Evolutionary conservation across 2,329 filamentous ascomycete genomes (phyloP).

Genomic region (Colletotrichum sidae): DNA sequence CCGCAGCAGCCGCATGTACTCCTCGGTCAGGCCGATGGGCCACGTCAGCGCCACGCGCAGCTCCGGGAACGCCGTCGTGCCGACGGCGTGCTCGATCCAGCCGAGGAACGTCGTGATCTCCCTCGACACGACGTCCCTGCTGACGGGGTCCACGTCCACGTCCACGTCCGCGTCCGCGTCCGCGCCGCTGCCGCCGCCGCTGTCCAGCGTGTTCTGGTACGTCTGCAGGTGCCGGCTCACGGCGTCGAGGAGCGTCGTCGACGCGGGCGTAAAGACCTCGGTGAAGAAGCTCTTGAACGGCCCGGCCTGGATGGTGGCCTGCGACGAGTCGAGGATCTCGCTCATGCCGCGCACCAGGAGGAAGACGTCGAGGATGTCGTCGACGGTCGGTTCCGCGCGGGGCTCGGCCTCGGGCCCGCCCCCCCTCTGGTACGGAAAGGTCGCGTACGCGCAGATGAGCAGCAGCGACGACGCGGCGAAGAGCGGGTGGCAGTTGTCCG

Average conservation of each 20-base stretch:
- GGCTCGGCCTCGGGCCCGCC: neutral
- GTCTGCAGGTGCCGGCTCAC: constrained; percentile 8
- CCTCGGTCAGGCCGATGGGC: constrained; percentile 41
- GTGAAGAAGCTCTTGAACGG: constrained; percentile 41
- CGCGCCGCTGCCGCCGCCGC: neutral
- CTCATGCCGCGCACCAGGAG: constrained; percentile 46
- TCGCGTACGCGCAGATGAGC: constrained; percentile 46
- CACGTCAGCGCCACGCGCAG: constrained; percentile 40
- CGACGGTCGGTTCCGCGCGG: constrained; percentile 41
- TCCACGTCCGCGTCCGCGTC: too few relatives aligned
- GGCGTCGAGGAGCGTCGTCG: constrained; percentile 27
- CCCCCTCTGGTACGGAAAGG: constrained; percentile 39
- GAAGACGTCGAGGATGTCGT: constrained; percentile 48
- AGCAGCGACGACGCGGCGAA: constrained; percentile 48
- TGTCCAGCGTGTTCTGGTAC: neutral
- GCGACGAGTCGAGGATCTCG: constrained; percentile 43
- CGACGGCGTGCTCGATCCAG: constrained; percentile 29
- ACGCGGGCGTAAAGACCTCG: constrained; percentile 13
- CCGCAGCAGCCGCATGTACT: constrained; percentile 39
- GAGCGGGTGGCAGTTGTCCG: constrained; percentile 47
- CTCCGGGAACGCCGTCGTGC: constrained; percentile 38
- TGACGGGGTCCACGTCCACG: neutral
- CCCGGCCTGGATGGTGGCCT: constrained; percentile 39
- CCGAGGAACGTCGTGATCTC: constrained; percentile 13
- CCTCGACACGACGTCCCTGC: constrained; percentile 4